Base-by-base conservation (phyloP, 192 early-diverging fungal species). In the Haplosporangium gracile region DNA sequence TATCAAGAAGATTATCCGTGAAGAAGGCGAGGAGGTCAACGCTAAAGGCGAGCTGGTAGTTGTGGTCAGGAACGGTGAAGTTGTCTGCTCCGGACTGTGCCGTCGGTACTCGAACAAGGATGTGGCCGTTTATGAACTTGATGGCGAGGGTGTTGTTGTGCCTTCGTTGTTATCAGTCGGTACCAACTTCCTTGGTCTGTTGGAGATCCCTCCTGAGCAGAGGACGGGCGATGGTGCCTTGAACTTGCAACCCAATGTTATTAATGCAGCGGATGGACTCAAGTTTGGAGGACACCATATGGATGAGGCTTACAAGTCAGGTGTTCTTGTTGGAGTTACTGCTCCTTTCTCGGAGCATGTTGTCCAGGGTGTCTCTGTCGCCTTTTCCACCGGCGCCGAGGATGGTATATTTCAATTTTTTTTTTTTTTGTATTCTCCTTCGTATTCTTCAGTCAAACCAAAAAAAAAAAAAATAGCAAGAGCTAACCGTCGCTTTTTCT, bases 381-480 rank as follows among this genome's bases (percentile, higher is more conserved):
- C 93, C 13, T 97, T 96, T 89, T 88, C 91, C 42, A 93, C 92
- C 47, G 94, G 92, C 55, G 91, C 91, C 34, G 76, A 90, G 36
- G 76, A 90, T 88, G 80, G 89, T 91, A 29, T 2, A 11, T 24
- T 13, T 3, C 11, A 5, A 18, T 29, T 10, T 65, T 5, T 22
- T 40, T 10, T 65, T 82, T 78, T 34, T 51, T 65, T 32, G 38
- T 49, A 0, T 32, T 8, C 11, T 51, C n/a, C n/a, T 51, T n/a
- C n/a, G 29, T 55, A 5, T 38, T 40, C 18, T 16, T n/a, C 40
- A 5, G 18, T 18, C 69, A 20, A 16, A 51, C n/a, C n/a, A 3
- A 0, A 51, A 51, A 51, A 2, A 24, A 0, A 22, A 71, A 24
- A 15, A 38, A 40, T 9, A 22, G 22, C n/a, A 60, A 60, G 13